A percentile compares a stretch with the other conserved stretches of the same genome.
These are phyloP conservation scores for Phialophora tarda DNA, from an alignment of 2,329 filamentous ascomycete species.

Conservation along the genomic window DNA sequence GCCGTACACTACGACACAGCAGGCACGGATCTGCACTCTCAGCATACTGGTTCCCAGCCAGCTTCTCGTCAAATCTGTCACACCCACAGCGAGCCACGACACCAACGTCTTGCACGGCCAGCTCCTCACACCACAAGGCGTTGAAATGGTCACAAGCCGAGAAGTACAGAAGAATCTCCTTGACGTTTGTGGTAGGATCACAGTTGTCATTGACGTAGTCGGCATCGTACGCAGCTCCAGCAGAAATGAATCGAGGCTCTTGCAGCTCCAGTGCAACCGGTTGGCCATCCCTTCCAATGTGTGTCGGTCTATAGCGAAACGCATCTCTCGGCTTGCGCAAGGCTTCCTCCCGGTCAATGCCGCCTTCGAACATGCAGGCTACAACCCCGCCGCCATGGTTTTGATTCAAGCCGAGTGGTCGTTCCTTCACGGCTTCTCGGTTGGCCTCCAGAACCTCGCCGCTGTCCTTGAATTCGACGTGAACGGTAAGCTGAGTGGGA, in stretches of 20 bases:
- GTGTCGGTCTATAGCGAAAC: not conserved
- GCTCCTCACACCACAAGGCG: not conserved
- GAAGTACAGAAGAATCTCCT: constrained; percentile 7
- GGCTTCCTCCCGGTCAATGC: not conserved
- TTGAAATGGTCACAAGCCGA: constrained; percentile 4
- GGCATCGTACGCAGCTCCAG: not conserved
- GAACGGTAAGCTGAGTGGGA: not conserved
- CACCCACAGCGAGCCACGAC: constrained; percentile 4
- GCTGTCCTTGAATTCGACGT: not conserved
- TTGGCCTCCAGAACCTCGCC: not conserved
- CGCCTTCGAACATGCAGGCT: constrained; percentile 1
- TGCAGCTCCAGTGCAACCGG: not conserved
- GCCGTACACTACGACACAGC: not conserved
- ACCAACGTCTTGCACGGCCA: not conserved
- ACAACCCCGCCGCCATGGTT: not conserved
- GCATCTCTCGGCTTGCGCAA: not conserved
- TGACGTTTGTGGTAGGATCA: constrained; percentile 4
- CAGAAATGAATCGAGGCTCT: not conserved
- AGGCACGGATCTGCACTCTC: constrained; percentile 1
- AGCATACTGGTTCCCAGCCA: not conserved
- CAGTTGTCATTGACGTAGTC: constrained; percentile 2
- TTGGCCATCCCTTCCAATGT: not conserved
- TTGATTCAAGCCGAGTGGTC: not conserved
- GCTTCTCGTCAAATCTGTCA: constrained; percentile 1
- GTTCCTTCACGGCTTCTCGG: not conserved